phyloP scores from a whole-genome alignment of 352 stramenopile genomes.

The Pythium grandisporangium region DNA sequence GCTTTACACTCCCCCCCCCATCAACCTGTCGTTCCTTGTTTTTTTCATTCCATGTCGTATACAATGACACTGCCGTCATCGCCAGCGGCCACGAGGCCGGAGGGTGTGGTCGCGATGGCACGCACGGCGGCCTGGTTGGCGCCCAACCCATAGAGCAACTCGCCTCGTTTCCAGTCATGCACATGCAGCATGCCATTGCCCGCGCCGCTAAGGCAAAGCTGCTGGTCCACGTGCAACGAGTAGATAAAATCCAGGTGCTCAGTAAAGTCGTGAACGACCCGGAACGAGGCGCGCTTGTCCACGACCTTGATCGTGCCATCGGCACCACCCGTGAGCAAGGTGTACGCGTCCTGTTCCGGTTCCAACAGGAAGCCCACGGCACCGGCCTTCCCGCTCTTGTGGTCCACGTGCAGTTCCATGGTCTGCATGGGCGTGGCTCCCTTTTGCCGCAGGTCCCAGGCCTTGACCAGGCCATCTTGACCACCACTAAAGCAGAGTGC shows the following conservation, averaged over 20 bases:
- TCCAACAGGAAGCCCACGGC: conserved; percentile 63
- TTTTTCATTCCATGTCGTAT: conserved; percentile 74
- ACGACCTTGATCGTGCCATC: conserved; percentile 75
- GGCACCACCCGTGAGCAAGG: conserved; percentile 59
- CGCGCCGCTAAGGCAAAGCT: conserved; percentile 74
- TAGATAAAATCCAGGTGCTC: conserved; percentile 88
- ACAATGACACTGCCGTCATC: conserved; percentile 79
- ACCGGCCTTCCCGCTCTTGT: conserved; percentile 43
- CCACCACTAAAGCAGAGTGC: conserved; percentile 53
- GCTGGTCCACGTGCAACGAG: conserved; percentile 45
- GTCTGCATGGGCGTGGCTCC: conserved; percentile 6
- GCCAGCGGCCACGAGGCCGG: conserved; percentile 54
- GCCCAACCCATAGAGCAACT: conserved; percentile 72
- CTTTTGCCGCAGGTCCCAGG: conserved; percentile 70
- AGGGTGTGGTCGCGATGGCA: conserved; percentile 40
- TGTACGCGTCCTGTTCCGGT: conserved; percentile 25
- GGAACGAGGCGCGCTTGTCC: conserved; percentile 48
- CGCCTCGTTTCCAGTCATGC: conserved; percentile 63
- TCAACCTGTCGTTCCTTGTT: no score
- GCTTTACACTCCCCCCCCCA: no score
- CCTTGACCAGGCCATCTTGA: conserved; percentile 61
- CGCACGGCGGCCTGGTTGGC: conserved; percentile 75
- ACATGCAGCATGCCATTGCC: conserved; percentile 83
- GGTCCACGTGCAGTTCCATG: conserved; percentile 48
- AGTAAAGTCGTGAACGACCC: conserved; percentile 37